phyloP scores from a whole-genome alignment of 2,329 filamentous ascomycete species.

The Biscogniauxia mediterranea region DNA sequence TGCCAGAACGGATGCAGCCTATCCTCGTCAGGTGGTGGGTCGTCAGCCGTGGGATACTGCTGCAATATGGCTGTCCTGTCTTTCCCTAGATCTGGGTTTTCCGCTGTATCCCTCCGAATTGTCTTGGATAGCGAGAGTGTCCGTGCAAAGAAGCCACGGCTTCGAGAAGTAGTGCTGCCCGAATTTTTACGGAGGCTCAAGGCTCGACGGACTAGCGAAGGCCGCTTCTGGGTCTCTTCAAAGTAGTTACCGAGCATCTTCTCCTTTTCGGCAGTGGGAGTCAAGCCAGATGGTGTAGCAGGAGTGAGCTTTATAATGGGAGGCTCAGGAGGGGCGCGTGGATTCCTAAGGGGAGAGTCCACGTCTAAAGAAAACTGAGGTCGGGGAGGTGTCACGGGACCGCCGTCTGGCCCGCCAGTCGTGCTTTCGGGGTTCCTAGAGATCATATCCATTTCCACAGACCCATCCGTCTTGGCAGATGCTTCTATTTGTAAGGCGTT shows the following conservation, averaged over 20 bases:
- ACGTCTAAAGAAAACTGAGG: constrained; percentile 49
- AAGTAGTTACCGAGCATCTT: constrained; percentile 54
- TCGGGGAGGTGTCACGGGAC: constrained; percentile 53
- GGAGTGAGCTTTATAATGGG: constrained; percentile 59
- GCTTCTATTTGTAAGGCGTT: constrained; percentile 33
- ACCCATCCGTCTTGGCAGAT: constrained; percentile 17
- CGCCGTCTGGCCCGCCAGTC: constrained; percentile 39
- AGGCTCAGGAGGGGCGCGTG: constrained; percentile 55
- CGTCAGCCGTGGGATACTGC: constrained; percentile 43
- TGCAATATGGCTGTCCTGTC: constrained; percentile 29
- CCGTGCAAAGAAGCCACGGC: constrained; percentile 45
- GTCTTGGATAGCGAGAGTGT: constrained; percentile 54
- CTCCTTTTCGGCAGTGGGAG: constrained; percentile 52
- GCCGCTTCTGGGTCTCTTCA: constrained; percentile 46
- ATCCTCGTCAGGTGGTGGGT: constrained; percentile 49
- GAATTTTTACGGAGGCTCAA: constrained; percentile 50
- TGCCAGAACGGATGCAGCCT: constrained; percentile 62
- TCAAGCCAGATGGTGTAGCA: constrained; percentile 59
- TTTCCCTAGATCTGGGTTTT: constrained; percentile 26
- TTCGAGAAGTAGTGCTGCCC: constrained; percentile 42
- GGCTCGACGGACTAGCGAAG: constrained; percentile 54
- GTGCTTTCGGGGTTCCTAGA: constrained; percentile 37
- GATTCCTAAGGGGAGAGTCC: constrained; percentile 62
- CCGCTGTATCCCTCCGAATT: constrained; percentile 31
- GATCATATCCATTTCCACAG: constrained; percentile 12